Evolutionary conservation across 73 alveolate genomes (phyloP), one percentile per base, ranked within the genome.

Genomic region (Blepharisma stoltei): DNA sequence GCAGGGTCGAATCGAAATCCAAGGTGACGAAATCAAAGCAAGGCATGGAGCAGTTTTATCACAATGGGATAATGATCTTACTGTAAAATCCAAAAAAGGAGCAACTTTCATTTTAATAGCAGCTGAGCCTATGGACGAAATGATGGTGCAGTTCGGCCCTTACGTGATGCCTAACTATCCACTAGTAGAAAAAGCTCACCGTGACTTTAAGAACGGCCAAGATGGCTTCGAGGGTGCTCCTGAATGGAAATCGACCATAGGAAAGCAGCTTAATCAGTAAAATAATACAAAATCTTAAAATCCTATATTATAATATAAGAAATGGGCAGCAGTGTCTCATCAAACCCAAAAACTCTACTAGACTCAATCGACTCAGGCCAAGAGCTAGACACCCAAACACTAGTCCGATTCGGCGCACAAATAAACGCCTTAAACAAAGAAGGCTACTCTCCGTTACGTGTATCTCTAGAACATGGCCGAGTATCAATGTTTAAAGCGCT

Each of bases 221-320:
- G 89, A 89, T 89, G 96, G 96, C 43, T 89, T 89, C 82, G 96
- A 89, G 70, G 93, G 93, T n/a, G 82, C 92, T 49, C 71, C 54
- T 1, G 53, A 69, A 6, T 89, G 96, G 96, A 65, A 82, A 32
- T 82, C 92, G 32, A 71, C 80, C 37, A 88, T 84, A 44, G 38
- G 75, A 60, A 55, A 81, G 14, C 41, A 32, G 41, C 41, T 18
- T 84, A 9, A 55, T 14, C 32, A 54, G 23, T 32, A 32, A 32
- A 32, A 32, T 32, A 32, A 32, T 32, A 32, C 41, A 32, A 32
- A 32, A 32, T 32, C 41, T 32, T 32, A 32, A 32, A 32, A 32
- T 32, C 41, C 3, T 32, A 32, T 32, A 32, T 32, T 32, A 32
- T 32, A 32, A 32, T 32, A 0, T 1, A 32, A 32, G 41, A 32